These are phyloP conservation scores for Colletotrichum higginsianum DNA, from an alignment of 2,329 filamentous ascomycete species.

Conservation along the genomic window DNA sequence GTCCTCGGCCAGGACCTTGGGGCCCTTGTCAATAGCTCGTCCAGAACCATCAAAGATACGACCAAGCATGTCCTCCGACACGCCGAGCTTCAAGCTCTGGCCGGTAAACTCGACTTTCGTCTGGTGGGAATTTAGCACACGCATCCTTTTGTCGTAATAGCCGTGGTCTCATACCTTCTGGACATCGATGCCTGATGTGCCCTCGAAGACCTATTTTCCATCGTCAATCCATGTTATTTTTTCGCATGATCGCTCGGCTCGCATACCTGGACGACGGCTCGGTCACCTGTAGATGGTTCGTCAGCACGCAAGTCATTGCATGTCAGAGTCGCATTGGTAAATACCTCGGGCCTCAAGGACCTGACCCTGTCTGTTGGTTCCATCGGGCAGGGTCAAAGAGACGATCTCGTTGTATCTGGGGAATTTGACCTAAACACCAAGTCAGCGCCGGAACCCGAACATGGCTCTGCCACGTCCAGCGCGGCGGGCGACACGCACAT, in stretches of 20 bases:
- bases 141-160: slow-evolving; percentile 19
- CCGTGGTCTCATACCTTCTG: slow-evolving; percentile 81
- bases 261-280: slow-evolving; percentile 93
- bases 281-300: slow-evolving; percentile 74
- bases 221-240: slow-evolving; percentile 46
- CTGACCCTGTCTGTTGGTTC: slow-evolving; percentile 92
- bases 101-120: slow-evolving; percentile 98
- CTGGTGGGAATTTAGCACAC: slow-evolving; percentile 60
- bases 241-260: slow-evolving; percentile 31
- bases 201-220: slow-evolving; percentile 87
- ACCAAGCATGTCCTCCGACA: slow-evolving; percentile 99
- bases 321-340: slow-evolving; percentile 44
- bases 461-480: slow-evolving; percentile 36
- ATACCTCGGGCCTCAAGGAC: slow-evolving; percentile 97
- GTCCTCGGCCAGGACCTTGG: slow-evolving; percentile 97
- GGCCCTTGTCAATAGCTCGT: slow-evolving; percentile 98
- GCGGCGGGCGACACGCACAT: slow-evolving; percentile 71
- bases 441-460: slow-evolving; percentile 6
- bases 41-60: slow-evolving; percentile 99
- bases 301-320: slow-evolving; percentile 44
- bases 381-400: slow-evolving; percentile 94
- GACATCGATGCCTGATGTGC: slow-evolving; percentile 96
- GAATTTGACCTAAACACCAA: slow-evolving; percentile 86
- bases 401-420: slow-evolving; percentile 99
- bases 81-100: slow-evolving; percentile 96